phyloP scores from a whole-genome alignment of 2,329 filamentous ascomycete genomes.

The Elsinoe batatas region DNA sequence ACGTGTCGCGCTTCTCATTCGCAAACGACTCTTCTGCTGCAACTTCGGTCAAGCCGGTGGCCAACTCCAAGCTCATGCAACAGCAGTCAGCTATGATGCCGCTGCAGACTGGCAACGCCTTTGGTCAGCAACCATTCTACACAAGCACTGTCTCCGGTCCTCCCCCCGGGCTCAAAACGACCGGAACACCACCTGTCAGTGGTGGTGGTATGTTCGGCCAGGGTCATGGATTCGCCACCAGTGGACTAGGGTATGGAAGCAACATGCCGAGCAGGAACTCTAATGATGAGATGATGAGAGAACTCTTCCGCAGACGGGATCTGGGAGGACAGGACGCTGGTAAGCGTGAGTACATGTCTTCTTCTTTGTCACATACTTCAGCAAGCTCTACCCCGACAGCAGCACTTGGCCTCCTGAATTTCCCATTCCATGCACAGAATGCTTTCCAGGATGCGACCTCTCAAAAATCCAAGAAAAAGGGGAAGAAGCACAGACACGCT shows the following conservation, averaged over 20 bases:
- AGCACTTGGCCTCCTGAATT: slow-evolving; percentile 82
- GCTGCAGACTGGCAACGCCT: slow-evolving; percentile 34
- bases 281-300: slow-evolving; percentile 67
- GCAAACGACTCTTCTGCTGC: slow-evolving; percentile 60
- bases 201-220: slow-evolving; percentile 81
- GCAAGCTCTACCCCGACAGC: slow-evolving; percentile 74
- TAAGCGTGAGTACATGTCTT: slow-evolving; percentile 98
- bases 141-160: slow-evolving; percentile 80
- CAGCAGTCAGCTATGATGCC: slow-evolving; percentile 84
- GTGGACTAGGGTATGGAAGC: slow-evolving; percentile 52
- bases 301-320: slow-evolving; percentile 55
- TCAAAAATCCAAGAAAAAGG: slow-evolving; percentile 92
- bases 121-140: slow-evolving; percentile 57
- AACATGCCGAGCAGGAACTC: slow-evolving; percentile 54
- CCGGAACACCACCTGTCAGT: slow-evolving; percentile 78
- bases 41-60: slow-evolving; percentile 61
- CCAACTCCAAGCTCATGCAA: slow-evolving; percentile 69
- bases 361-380: slow-evolving; percentile 81
- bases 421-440: slow-evolving; percentile 82
- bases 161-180: slow-evolving; percentile 89
- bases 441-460: slow-evolving; percentile 74
- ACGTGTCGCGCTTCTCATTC: slow-evolving; percentile 81
- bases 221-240: slow-evolving; percentile 69
- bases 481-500: slow-evolving; percentile 99
- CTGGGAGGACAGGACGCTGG: slow-evolving; percentile 63